phyloP scores from a whole-genome alignment of 129 eudicot genomes.

The Lactuca saligna region DNA sequence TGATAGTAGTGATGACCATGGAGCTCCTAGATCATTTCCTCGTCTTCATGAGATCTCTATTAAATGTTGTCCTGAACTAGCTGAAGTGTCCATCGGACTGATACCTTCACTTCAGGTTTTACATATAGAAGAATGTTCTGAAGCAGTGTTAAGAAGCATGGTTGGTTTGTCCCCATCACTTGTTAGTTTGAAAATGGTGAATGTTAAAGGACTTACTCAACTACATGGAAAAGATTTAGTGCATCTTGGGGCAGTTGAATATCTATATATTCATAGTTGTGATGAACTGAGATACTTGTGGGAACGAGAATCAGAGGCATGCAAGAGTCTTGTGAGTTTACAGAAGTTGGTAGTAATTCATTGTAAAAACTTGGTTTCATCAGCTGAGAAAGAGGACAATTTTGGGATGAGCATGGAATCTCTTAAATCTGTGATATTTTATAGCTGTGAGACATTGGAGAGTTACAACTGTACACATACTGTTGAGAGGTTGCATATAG shows the following conservation, averaged over 20 bases:
- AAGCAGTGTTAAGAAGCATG: neutral
- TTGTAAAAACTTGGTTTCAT: neutral
- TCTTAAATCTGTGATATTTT: neutral
- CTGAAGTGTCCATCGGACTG: neutral
- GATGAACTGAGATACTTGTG: neutral
- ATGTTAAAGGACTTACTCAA: neutral
- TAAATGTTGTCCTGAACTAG: neutral
- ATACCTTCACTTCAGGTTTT: neutral
- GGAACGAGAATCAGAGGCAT: neutral
- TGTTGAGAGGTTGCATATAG: neutral
- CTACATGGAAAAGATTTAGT: too few species aligned
- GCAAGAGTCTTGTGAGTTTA: neutral
- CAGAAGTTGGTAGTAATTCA: too few species aligned
- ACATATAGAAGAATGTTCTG: neutral
- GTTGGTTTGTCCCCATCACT: neutral
- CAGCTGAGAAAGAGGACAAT: too few species aligned
- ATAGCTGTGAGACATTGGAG: neutral
- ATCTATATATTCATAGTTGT: neutral
- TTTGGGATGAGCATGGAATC: neutral
- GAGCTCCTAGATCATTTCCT: constrained; percentile 1
- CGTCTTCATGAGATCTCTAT: neutral
- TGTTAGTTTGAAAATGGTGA: too few species aligned
- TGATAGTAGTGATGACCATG: neutral
- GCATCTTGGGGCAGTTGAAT: neutral
- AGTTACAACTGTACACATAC: neutral